Evolutionary conservation across 768 basidiomycete species (phyloP), one percentile per base, ranked within the genome.

Genomic region (Boletus rubescentipes): DNA sequence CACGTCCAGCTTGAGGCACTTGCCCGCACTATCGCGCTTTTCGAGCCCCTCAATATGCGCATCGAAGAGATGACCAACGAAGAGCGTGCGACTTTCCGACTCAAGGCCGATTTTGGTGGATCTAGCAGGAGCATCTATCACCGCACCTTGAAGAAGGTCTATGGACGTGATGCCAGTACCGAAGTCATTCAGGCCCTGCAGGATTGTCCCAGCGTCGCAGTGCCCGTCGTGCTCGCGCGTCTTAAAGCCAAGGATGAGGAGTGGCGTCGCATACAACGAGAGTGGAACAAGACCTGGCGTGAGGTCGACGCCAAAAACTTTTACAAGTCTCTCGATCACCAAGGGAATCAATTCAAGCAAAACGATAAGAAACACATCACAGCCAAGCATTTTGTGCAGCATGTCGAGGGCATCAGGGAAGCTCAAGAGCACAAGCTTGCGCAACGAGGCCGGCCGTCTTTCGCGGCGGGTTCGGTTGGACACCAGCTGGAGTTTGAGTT

Each of bases 251-350:
- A 95, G 71, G 91, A 98, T 69, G 95, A 97, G 56, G 97, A 99
- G 67, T 99, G 97, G 97, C 86, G 92, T 65, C 81, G 91, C 31
- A 86, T 89, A 29, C 91, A 94, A 69, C 81, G 96, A 29, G 95
- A 98, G 71, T 98, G 93, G 93, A 92, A 89, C 73, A 83, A 89
- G 55, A 95, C 93, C 15, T 98, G 97, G 97, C 81, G 93, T 46
- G 96, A 98, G 69, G 89, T 95, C 45, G 93, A 99, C 64, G 87
- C 88, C 51, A 94, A 93, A 75, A 98, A 98, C 75, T 98, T 95
- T 68, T 96, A 97, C 84, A 98, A 96, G 74, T 88, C 89, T 30
- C 84, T 98, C 46, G 97, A 99, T 68, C 93, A 97, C 66, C 95
- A 97, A 69, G 95, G 93, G 16, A 90, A 91, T 69, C 84, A 80